Base-by-base conservation (phyloP, 192 early-diverging fungal genomes). In the Backusella macrospora region DNA sequence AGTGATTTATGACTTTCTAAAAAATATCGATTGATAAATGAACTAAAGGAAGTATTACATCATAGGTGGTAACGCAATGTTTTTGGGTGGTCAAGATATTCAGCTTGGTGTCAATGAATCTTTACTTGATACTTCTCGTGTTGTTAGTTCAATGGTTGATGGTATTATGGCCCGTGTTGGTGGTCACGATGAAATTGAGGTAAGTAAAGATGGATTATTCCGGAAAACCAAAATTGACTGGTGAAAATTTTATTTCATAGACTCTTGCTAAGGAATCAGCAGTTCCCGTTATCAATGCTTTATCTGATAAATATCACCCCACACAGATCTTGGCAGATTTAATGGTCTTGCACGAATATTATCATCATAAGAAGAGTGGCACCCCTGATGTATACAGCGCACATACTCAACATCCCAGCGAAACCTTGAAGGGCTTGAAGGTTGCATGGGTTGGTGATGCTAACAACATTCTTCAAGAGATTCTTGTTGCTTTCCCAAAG, bases 391-490 rank as follows among this genome's bases (percentile, higher is more conserved):
- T 73, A 48, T 84, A 84, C 48, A 79, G 73, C 15, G 81, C 83
- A 29, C 85, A 89, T 72, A 68, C 69, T 3, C 76, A 76, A 4
- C 86, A 91, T 21, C 88, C 87, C 0, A 65, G 84, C 23, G 70
- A 82, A 55, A 89, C 88, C 8, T 81, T 96, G 18, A 87, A 85
- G 14, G 88, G 89, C 0, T 80, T 96, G 12, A 89, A 88, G 10
- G 89, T 99, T 13, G 96, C 97, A n/a, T 99, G 98, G 98, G 92
- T 99, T 6, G 98, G 98, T 63, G 98, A 99, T 73, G 89, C 93
- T n/a, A 99, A 99, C 82, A 99, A 99, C 84, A 93, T 99, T 52
- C 77, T 97, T 40, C 93, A 97, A 73, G 95, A 94, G 67, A 88
- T 99, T 75, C 80, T 99, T 72, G 87, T 94, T 6, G 90, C 95